Conservation (phyloP, 1,284 basidiomycete genomes). For the Neotropicomus parvogracilis region DNA sequence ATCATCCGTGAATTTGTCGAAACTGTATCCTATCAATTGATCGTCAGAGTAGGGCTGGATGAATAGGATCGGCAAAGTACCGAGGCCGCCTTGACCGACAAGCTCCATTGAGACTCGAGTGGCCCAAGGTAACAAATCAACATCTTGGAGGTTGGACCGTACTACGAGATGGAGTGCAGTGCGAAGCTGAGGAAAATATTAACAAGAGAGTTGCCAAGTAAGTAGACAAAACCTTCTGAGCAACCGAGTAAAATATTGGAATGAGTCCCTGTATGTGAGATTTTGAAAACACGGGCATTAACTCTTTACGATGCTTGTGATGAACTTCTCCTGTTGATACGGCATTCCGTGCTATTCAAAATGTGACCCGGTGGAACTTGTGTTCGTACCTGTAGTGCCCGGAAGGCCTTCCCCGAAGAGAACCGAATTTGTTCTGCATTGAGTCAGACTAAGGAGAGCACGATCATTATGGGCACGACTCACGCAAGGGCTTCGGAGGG, state of each 20-base stretch:
- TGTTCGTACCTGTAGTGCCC: constrained; percentile 10
- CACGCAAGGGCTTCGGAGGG: constrained; percentile 7
- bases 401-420: constrained; percentile 16
- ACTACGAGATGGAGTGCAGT: constrained; percentile 6
- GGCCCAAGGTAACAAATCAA: constrained; percentile 50
- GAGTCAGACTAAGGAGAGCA: constrained; percentile 30
- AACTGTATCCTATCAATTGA: constrained; percentile 37
- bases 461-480: constrained; percentile 39
- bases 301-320: constrained; percentile 45
- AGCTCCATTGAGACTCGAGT: constrained; percentile 45
- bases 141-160: constrained; percentile 11
- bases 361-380: constrained; percentile 6
- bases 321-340: constrained; percentile 40
- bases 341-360: too few species aligned
- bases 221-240: neutral
- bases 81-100: constrained; percentile 44
- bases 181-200: constrained; percentile 3
- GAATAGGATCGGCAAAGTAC: constrained; percentile 30
- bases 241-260: constrained; percentile 33
- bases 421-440: constrained; percentile 12
- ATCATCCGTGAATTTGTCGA: constrained; percentile 39
- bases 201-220: too few species aligned
- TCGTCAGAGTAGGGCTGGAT: constrained; percentile 4
- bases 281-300: constrained; percentile 44
- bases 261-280: constrained; percentile 41